Base-by-base conservation (phyloP, 1,284 basidiomycete genomes). In the Wallemia ichthyophaga region DNA sequence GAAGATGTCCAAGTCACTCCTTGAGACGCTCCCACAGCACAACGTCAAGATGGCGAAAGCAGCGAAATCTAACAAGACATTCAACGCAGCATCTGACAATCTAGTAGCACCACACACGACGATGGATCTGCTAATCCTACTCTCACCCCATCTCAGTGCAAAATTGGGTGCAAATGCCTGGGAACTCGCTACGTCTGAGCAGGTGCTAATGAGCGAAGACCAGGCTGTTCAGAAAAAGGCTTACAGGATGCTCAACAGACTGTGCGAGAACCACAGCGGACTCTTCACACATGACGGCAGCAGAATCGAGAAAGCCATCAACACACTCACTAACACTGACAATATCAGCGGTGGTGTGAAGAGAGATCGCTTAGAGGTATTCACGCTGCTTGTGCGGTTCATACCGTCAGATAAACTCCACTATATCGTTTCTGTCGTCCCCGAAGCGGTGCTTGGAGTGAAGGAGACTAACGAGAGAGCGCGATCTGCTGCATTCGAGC, bases 391-490 rank as follows among this genome's bases (percentile, higher is more conserved):
- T n/a, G 75, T 95, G 21, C 74, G 79, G 2, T 70, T 71, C 25
- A 76, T 96, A 27, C 82, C 85, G 0, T 69, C 77, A 1, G 76
- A 79, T 19, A 76, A 82, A 27, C 72, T 98, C 61, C 85, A 95
- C 66, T 71, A 91, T 58, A 79, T 99, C 57, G 85, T 88, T 1
- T 80, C 82, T 1, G 73, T 98, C 58, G 83, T 98, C 58, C 87
- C 92, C 0, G 94, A 99, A 72, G 88, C 86, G 17, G 84, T 96
- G 2, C 73, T 99, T n/a, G 91, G 87, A 1, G 96, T 91, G 26
- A 99, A 98, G 69, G 94, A 98, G 69, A 85, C 89, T 7, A 95
- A 94, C 32, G 88, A 92, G 68, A 87, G 86, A 65, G 83, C 88
- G 0, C 78, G 94, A 58, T 77, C 77, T 61, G 85, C 82, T 9